These are phyloP conservation scores for Rhodotorula sp. DNA, from an alignment of 1,284 basidiomycete species.

Conservation along the genomic window DNA sequence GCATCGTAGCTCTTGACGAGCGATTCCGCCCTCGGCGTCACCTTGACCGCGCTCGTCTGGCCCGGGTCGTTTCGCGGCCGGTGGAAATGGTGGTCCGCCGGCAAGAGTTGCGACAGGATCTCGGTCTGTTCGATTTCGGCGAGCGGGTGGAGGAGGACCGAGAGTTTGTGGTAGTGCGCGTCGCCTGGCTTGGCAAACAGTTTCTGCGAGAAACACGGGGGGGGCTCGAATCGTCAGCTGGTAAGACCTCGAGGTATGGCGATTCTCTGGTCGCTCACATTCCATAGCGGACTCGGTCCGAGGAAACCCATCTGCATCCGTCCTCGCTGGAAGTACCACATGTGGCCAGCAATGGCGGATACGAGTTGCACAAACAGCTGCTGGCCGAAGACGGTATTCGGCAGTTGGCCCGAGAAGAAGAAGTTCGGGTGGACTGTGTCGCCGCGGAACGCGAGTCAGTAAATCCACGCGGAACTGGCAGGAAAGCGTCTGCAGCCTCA, in stretches of 20 bases:
- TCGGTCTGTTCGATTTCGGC: conserved; percentile 7
- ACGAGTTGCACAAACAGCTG: conserved; percentile 37
- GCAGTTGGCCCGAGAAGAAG: conserved; percentile 36
- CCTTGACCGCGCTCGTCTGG: conserved; percentile 19
- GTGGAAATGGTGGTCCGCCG: conserved; percentile 31
- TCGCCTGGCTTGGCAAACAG: conserved; percentile 27
- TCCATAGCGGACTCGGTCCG: conserved; percentile 20
- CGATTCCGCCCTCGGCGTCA: conserved; percentile 17
- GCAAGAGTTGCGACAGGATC: neutral
- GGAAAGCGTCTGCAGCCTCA: neutral
- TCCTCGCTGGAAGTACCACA: conserved; percentile 39
- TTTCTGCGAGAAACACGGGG: conserved; percentile 26
- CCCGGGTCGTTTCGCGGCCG: conserved; percentile 27
- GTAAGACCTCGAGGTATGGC: neutral
- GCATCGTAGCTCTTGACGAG: conserved; percentile 36
- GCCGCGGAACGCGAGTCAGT: no score
- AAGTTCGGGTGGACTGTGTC: conserved; percentile 26
- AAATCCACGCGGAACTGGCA: neutral
- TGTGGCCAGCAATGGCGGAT: conserved; percentile 10
- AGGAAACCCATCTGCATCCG: conserved; percentile 36
- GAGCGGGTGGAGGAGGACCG: conserved; percentile 28
- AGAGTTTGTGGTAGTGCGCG: conserved; percentile 28
- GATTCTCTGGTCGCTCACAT: conserved; percentile 10
- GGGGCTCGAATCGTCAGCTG: no score
- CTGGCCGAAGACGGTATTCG: conserved; percentile 30